Conservation (phyloP, 768 basidiomycete genomes). For the Rhizopogon vinicolor region DNA sequence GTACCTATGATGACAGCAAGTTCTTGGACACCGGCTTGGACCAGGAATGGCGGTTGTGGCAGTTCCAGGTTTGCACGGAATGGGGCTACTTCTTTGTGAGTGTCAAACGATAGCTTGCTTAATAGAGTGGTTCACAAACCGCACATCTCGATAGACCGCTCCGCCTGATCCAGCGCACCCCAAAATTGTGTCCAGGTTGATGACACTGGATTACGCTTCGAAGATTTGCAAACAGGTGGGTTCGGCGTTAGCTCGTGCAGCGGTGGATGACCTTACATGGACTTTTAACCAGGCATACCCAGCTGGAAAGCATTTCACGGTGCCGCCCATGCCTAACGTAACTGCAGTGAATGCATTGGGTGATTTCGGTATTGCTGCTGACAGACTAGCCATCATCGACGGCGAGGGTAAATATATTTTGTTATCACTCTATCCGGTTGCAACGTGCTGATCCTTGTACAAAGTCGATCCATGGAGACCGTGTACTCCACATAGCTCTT, state of each 20-base stretch:
- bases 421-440: neutral
- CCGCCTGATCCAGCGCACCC: slow-evolving; percentile 68
- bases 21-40: slow-evolving; percentile 59
- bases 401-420: slow-evolving; percentile 54
- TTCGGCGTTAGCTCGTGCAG: neutral
- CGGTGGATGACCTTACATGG: neutral
- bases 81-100: slow-evolving; percentile 92
- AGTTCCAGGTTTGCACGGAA: slow-evolving; percentile 89
- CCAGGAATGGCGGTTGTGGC: slow-evolving; percentile 83
- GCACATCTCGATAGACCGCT: slow-evolving; percentile 45
- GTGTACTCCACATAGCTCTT: slow-evolving; percentile 74
- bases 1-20: slow-evolving; percentile 66
- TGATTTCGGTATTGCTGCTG: slow-evolving; percentile 76
- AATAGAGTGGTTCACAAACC: neutral
- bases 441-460: neutral
- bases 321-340: slow-evolving; percentile 75
- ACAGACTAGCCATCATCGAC: slow-evolving; percentile 84
- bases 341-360: slow-evolving; percentile 80
- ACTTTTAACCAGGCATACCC: slow-evolving; percentile 55
- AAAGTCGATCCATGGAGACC: slow-evolving; percentile 90
- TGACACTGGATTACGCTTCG: slow-evolving; percentile 68
- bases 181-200: slow-evolving; percentile 72
- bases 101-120: neutral
- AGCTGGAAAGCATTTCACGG: slow-evolving; percentile 67
- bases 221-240: slow-evolving; percentile 64